Conservation (phyloP, 805 yeast species). For the Kuraishia floccosa region DNA sequence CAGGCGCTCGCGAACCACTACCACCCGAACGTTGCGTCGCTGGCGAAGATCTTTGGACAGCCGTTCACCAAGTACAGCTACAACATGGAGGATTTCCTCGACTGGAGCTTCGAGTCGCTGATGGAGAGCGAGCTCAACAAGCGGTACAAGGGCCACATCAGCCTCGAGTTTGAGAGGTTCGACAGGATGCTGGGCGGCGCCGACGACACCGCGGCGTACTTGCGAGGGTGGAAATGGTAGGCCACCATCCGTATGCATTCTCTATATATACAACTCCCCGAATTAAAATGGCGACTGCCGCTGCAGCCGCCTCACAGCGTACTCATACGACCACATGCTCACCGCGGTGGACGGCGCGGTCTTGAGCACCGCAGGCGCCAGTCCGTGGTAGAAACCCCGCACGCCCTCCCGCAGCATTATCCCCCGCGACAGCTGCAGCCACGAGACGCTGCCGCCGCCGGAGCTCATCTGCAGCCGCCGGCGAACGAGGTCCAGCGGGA, state of each 20-base stretch:
- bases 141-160: constrained; percentile 59
- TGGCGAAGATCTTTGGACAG: constrained; percentile 80
- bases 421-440: constrained; percentile 14
- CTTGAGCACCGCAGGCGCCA: constrained; percentile 57
- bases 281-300: too few species aligned
- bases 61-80: constrained; percentile 80
- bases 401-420: constrained; percentile 49
- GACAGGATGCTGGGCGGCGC: constrained; percentile 23
- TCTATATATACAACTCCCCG: too few species aligned
- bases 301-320: constrained; percentile 13
- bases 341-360: constrained; percentile 62
- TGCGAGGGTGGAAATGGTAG: not conserved
- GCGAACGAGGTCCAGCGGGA: constrained; percentile 80
- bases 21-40: constrained; percentile 90
- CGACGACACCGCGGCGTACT: not conserved
- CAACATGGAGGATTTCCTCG: constrained; percentile 88
- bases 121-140: constrained; percentile 54
- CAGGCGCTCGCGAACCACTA: constrained; percentile 68
- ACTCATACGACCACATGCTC: constrained; percentile 21
- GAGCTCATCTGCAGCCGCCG: constrained; percentile 58
- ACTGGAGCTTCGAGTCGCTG: constrained; percentile 71
- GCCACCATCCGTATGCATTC: too few species aligned
- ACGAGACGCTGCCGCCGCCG: constrained; percentile 8
- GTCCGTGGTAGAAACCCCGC: constrained; percentile 65
- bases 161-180: constrained; percentile 62